A percentile compares a stretch with the other conserved stretches of the same genome.
These are phyloP conservation scores for Fragilariopsis cylindrus DNA, from an alignment of 108 stramenopile genomes.

Conservation along the genomic window DNA sequence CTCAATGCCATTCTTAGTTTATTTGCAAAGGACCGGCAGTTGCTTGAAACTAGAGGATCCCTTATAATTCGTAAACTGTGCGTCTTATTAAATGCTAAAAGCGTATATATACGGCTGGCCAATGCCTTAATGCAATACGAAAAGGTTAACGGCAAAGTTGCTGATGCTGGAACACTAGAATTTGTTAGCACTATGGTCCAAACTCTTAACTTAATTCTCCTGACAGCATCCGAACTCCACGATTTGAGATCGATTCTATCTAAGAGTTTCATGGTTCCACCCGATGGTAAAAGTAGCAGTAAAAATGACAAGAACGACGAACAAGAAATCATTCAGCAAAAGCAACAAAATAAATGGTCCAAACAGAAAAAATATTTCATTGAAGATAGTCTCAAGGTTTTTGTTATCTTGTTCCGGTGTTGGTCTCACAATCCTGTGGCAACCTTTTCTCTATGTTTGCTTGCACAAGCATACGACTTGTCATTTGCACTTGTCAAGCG, in stretches of 20 bases:
- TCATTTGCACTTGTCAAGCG: slow-evolving; percentile 90
- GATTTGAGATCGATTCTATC: slow-evolving; percentile 75
- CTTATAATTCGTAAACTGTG: slow-evolving; percentile 96
- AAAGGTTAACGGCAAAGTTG: slow-evolving; percentile 31
- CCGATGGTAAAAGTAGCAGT: slow-evolving; percentile 11
- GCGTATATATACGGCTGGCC: slow-evolving; percentile 92
- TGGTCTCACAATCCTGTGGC: slow-evolving; percentile 98
- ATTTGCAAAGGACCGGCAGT: slow-evolving; percentile 84
- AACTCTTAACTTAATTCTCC: slow-evolving; percentile 94
- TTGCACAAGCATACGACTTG: slow-evolving; percentile 94
- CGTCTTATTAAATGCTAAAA: slow-evolving; percentile 90
- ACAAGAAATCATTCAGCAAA: slow-evolving; percentile 1
- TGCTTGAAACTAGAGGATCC: slow-evolving; percentile 95
- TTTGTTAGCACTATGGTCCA: slow-evolving; percentile 97
- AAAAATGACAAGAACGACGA: slow-evolving; percentile 1
- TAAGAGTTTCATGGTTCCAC: slow-evolving; percentile 21
- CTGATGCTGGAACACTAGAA: slow-evolving; percentile 66
- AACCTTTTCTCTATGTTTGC: slow-evolving; percentile 93
- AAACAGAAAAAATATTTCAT: slow-evolving; percentile 31
- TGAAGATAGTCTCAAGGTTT: slow-evolving; percentile 67
- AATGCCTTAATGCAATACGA: slow-evolving; percentile 74
- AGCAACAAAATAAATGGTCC: neutral
- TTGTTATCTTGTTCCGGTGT: slow-evolving; percentile 86
- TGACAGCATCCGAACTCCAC: slow-evolving; percentile 95
- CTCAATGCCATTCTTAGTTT: slow-evolving; percentile 90